These are phyloP conservation scores for Symbiodinium pilosum DNA, from an alignment of 73 alveolate species.

Conservation along the genomic window DNA sequence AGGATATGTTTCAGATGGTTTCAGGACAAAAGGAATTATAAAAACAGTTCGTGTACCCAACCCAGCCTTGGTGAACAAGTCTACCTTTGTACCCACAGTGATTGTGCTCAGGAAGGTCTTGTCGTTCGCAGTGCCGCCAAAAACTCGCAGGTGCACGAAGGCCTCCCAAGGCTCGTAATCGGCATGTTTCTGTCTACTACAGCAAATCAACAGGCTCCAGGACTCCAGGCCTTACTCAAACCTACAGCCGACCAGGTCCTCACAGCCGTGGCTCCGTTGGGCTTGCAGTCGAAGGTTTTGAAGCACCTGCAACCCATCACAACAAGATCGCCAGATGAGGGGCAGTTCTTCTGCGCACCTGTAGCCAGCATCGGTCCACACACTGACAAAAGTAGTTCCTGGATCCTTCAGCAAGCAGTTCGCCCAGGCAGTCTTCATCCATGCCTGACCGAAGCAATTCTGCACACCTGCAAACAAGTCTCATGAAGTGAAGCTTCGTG, in stretches of 20 bases:
- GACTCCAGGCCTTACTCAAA: background rate
- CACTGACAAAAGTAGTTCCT: background rate
- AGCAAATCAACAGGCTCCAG: background rate
- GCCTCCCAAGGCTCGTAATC: background rate
- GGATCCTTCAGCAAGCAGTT: slow-evolving; percentile 2
- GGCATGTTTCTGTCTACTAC: too few species aligned
- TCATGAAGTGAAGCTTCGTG: too few species aligned
- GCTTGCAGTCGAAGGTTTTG: background rate
- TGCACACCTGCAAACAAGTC: too few species aligned
- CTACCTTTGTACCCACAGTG: background rate
- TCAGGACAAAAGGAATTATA: too few species aligned
- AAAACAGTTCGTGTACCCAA: too few species aligned
- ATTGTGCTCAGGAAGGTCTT: background rate
- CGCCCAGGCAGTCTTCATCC: slow-evolving; percentile 18
- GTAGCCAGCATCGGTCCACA: slow-evolving; percentile 35
- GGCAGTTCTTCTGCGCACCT: too few species aligned
- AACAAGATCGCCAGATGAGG: too few species aligned
- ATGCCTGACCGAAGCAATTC: background rate
- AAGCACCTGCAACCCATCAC: background rate
- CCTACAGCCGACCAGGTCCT: background rate
- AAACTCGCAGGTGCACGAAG: slow-evolving; percentile 15
- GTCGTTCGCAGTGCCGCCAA: background rate
- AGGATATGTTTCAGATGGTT: too few species aligned
- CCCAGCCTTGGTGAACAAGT: background rate
- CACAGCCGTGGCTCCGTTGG: background rate